phyloP scores from a whole-genome alignment of 495 filamentous ascomycete genomes.

The Umbilicaria muhlenbergii region DNA sequence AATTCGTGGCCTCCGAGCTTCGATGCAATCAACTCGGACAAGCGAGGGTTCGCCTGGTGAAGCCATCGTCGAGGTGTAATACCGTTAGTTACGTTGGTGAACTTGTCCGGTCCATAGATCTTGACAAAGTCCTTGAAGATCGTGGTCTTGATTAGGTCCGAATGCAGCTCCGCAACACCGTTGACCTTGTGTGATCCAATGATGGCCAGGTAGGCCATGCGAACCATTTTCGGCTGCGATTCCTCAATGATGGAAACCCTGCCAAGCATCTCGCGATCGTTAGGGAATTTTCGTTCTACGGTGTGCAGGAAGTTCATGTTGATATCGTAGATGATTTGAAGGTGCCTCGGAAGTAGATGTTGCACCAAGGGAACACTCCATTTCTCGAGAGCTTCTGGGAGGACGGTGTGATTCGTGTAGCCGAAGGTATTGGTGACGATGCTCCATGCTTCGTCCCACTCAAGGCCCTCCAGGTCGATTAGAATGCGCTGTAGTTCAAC shows the following conservation, averaged over 20 bases:
- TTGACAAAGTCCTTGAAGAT: slow-evolving; percentile 97
- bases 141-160: slow-evolving; percentile 92
- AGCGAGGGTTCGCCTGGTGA: slow-evolving; percentile 87
- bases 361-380: slow-evolving; percentile 93
- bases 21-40: slow-evolving; percentile 82
- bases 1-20: slow-evolving; percentile 73
- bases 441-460: slow-evolving; percentile 87
- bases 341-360: slow-evolving; percentile 81
- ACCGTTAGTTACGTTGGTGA: slow-evolving; percentile 96
- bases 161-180: slow-evolving; percentile 92
- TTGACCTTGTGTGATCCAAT: slow-evolving; percentile 99
- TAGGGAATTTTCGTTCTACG: slow-evolving; percentile 80
- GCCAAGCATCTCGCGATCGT: slow-evolving; percentile 68
- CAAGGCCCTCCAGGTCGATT: slow-evolving; percentile 72
- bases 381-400: slow-evolving; percentile 94
- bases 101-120: slow-evolving; percentile 90
- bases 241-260: slow-evolving; percentile 95
- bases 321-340: slow-evolving; percentile 98
- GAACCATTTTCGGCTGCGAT: slow-evolving; percentile 91
- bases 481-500: slow-evolving; percentile 90
- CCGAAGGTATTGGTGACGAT: slow-evolving; percentile 69
- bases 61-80: slow-evolving; percentile 93
- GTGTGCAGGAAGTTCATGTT: slow-evolving; percentile 83
- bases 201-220: slow-evolving; percentile 89
- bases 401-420: slow-evolving; percentile 96